phyloP scores from a whole-genome alignment of 1,284 basidiomycete genomes.

The Papiliotrema nemorosa region DNA sequence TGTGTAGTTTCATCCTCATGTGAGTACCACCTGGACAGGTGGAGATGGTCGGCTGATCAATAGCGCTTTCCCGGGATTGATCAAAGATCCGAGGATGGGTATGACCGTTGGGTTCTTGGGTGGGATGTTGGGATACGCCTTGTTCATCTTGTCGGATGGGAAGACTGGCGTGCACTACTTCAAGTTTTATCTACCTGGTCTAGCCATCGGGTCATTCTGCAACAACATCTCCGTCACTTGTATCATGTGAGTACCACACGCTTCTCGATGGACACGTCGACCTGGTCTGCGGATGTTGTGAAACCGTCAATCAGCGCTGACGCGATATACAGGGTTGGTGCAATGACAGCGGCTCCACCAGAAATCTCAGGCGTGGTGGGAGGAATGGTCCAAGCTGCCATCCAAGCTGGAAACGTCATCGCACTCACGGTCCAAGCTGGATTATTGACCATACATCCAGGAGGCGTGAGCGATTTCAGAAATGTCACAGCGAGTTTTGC shows the following conservation, averaged over 20 bases:
- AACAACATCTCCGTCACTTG: slow-evolving; percentile 10
- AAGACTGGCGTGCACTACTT: slow-evolving; percentile 17
- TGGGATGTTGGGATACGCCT: slow-evolving; percentile 20
- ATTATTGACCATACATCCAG: slow-evolving; percentile 32
- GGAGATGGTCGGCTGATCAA: not conserved
- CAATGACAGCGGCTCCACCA: slow-evolving; percentile 34
- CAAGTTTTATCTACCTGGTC: slow-evolving; percentile 18
- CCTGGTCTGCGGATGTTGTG: not conserved
- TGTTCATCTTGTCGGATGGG: slow-evolving; percentile 20
- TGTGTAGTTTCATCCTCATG: slow-evolving; percentile 8
- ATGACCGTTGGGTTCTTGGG: slow-evolving; percentile 14
- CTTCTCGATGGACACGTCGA: not conserved
- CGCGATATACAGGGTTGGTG: slow-evolving; percentile 22
- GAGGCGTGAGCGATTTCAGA: slow-evolving; percentile 22
- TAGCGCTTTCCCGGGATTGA: slow-evolving; percentile 7
- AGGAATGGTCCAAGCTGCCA: slow-evolving; percentile 32
- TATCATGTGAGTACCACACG: slow-evolving; percentile 14
- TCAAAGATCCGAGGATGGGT: not conserved
- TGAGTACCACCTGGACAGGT: slow-evolving; percentile 2
- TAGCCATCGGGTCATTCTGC: slow-evolving; percentile 16
- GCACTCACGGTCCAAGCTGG: slow-evolving; percentile 38
- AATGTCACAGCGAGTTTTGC: slow-evolving; percentile 32
- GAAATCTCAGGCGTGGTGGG: slow-evolving; percentile 37
- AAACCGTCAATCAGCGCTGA: slow-evolving; percentile 4
- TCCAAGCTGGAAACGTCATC: slow-evolving; percentile 34